Evolutionary conservation across 179 eudicot species (phyloP).

Genomic region (Vitellaria paradoxa): DNA sequence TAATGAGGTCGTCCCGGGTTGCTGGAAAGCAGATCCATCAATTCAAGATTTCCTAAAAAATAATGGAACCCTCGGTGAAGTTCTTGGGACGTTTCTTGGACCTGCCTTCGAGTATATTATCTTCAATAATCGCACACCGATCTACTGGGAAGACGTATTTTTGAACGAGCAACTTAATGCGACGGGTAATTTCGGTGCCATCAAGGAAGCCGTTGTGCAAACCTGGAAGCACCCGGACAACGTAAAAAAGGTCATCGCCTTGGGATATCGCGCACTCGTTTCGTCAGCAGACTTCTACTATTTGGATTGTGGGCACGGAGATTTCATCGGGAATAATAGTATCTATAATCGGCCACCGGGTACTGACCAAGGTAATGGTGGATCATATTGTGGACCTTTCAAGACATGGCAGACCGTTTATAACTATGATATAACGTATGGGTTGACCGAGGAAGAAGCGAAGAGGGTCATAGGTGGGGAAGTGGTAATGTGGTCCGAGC

Average conservation of each 20-base stretch:
- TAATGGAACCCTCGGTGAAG: conserved; percentile 53
- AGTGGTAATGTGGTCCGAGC: conserved; percentile 93
- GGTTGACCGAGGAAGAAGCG: conserved; percentile 51
- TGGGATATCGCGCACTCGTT: conserved; percentile 78
- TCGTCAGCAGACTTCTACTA: conserved; percentile 81
- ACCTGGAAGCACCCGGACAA: conserved; percentile 84
- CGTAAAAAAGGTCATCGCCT: conserved; percentile 56
- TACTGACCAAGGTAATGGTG: conserved; percentile 51
- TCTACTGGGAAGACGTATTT: conserved; percentile 89
- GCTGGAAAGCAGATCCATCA: conserved; percentile 77
- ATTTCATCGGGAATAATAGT: conserved; percentile 69
- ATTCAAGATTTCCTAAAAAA: conserved; percentile 45
- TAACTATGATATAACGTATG: conserved; percentile 73
- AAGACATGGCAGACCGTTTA: conserved; percentile 90
- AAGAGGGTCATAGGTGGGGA: conserved; percentile 86
- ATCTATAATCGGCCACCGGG: conserved; percentile 54
- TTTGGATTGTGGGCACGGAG: conserved; percentile 91
- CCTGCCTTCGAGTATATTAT: conserved; percentile 55
- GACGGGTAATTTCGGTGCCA: conserved; percentile 46
- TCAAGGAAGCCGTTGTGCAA: conserved; percentile 59
- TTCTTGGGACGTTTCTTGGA: conserved; percentile 63
- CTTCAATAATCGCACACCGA: conserved; percentile 54
- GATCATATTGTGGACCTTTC: conserved; percentile 93
- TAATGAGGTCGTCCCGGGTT: conserved; percentile 71
- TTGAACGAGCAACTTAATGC: conserved; percentile 47